Base-by-base conservation (phyloP, 306 rosid species). In the Mimosa pudica region DNA sequence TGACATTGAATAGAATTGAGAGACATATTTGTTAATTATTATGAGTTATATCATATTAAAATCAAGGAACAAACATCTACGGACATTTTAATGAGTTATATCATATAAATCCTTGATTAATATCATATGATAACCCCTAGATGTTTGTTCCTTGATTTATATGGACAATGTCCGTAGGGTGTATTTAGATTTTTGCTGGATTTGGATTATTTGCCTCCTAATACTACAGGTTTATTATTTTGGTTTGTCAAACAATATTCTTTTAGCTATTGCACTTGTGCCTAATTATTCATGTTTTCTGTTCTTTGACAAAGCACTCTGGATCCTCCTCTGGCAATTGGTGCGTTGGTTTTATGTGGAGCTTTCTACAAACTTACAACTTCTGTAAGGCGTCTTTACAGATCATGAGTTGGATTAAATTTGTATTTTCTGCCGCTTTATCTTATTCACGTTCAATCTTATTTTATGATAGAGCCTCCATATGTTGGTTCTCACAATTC, bases 271-370 rank as follows among this genome's bases (percentile, higher is more conserved):
- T 62, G 49, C 30, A 24, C 30, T 24, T 24, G 30, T 24, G 30
- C 30, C 30, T 24, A 24, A 24, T 24, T 24, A 24, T 73, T 80
- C 60, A 69, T 20, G 62, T 62, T 64, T 70, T 74, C 9, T 32
- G 36, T 78, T 82, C 38, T 77, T 51, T 82, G 32, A 66, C 89
- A 93, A 94, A 87, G 98, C 89, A 87, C 90, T 71, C 82, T 87
- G 10, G 98, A 93, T 82, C 79, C 87, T 75, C 89, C 84, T 83
- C 86, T 93, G 62, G 93, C 92, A 74, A 41, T 91, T 30, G 92
- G 84, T 49, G 86, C 88, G 8, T 77, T 87, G 89, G 73, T 85
- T 77, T 80, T 78, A 57, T 91, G 88, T 65, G 90, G 83, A 80
- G 82, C 80, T 76, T 58, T 71, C 70, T 84, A 88, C 89, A 80